Evolutionary conservation across 2,329 filamentous ascomycete genomes (phyloP), one percentile per base, ranked within the genome.

Genomic region (Fusarium compactum): DNA sequence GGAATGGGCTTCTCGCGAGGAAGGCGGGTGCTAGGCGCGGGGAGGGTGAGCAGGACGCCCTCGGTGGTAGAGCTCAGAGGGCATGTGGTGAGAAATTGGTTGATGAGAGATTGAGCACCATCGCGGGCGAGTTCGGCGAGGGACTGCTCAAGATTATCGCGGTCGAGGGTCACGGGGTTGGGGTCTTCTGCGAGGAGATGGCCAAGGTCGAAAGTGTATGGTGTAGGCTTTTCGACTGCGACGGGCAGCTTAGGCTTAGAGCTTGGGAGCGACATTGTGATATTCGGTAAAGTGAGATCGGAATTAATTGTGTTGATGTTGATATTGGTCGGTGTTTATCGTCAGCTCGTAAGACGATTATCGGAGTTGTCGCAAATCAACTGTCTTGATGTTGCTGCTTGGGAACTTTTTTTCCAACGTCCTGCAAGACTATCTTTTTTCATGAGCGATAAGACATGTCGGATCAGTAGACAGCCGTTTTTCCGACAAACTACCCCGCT

Each of bases 1-100:
- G 96, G 96, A 11, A 98, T 85, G 12, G 94, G 93, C 82, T 99
- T 98, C 84, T 98, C 95, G 74, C 96, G 92, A 25, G 96, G 96
- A 6, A 98, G 86, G 1, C 85, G 81, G 3, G 92, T 97, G 22
- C 87, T 83, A 1, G 89, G 85, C 0, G 87, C 80, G 0, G 96
- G 96, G 0, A 99, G 90, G 18, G 88, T 85, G 57, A 98, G 89
- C 52, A 95, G 89, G 3, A 98, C 93, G 73, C 94, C 87, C 38
- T 88, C 86, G 2, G 83, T 76, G 47, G 89, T 91, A 47, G 91
- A 91, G 64, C 86, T 88, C 75, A 98, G 91, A 27, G 93, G 88
- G 83, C 94, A 96, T 47, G 94, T 95, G 18, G 91, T 94, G 41
- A 99, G 90, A 65, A 99, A 91, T 82, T 98, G 95, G 86, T 97